These are phyloP conservation scores for Salix suchowensis DNA, from an alignment of 345 rosid genomes.

Conservation along the genomic window DNA sequence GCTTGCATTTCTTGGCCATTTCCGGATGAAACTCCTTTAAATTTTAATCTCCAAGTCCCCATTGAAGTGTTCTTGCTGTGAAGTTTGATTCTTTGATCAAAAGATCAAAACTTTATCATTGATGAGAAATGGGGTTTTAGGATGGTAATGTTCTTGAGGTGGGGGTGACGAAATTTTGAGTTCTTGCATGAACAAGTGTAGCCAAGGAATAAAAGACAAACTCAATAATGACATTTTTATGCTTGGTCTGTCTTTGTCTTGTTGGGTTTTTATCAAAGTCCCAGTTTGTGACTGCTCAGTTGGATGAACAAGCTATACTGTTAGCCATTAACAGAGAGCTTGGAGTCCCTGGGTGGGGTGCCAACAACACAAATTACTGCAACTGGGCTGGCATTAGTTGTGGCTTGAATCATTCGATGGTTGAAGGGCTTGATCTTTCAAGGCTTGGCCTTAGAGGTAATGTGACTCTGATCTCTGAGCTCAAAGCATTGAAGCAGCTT, in stretches of 20 bases:
- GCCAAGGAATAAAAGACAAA: neutral
- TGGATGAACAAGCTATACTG: conserved; percentile 52
- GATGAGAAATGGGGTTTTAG: neutral
- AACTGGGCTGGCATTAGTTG: conserved; percentile 72
- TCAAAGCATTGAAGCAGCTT: conserved; percentile 28
- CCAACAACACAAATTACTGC: conserved; percentile 63
- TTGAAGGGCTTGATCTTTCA: conserved; percentile 74
- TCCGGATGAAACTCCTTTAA: neutral
- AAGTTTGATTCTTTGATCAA: conserved; percentile 21
- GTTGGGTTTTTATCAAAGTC: conserved; percentile 51
- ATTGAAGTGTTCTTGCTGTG: neutral
- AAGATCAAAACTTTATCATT: neutral
- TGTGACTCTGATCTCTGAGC: conserved; percentile 48
- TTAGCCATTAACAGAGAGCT: conserved; percentile 66
- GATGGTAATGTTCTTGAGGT: neutral
- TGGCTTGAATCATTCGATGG: conserved; percentile 54
- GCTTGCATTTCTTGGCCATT: conserved; percentile 12
- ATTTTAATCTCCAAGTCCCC: neutral
- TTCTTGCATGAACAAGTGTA: conserved; percentile 14
- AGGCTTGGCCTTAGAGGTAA: conserved; percentile 78
- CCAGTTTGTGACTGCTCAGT: conserved; percentile 40
- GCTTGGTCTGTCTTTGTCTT: conserved; percentile 38
- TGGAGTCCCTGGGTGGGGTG: conserved; percentile 74
- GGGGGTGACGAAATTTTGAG: conserved; percentile 6
- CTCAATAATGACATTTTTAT: conserved; percentile 40